Evolutionary conservation across 805 yeast genomes (phyloP), one percentile per base, ranked within the genome.

Genomic region (Lachancea lanzarotensis): DNA sequence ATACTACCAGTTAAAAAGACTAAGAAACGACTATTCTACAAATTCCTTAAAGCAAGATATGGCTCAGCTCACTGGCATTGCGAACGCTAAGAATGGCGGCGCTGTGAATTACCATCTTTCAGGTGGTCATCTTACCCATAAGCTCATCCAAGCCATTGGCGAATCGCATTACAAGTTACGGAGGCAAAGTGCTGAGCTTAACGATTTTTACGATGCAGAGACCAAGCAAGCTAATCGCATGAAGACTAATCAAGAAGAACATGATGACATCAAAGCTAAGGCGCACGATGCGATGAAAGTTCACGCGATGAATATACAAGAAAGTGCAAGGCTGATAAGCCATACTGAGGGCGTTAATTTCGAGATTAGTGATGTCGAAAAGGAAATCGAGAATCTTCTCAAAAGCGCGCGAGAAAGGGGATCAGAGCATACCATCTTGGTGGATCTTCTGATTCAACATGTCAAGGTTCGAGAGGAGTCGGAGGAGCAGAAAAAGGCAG

Each of bases 11-110:
- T 56, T 69, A 20, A 82, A 81, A 61, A 69, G 93, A 51, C 66
- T 82, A 42, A 76, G 77, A 51, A 79, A 76, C 65, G 81, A 79
- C 47, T 85, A 85, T 57, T 72, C 84, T 6, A 72, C 82, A 20
- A 84, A 84, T 54, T 90, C 93, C 1, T 61, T 82, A 35, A 75
- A 72, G 37, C 79, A 76, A 51, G 73, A 73, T 45, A 71, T 68
- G 60, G 70, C 73, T 26, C 65, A 64, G 34, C 57, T 75, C 41
- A 68, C 73, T 13, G 84, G 84, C 11, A 75, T 79, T 7, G 62
- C 73, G 15, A 66, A 72, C 22, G 68, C 71, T 26, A 63, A 63
- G 20, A 52, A 59, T 1, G 58, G 70, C 16, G 66, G 70, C 12
- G 62, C 63, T 25, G 45, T 56, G 1, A 62, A 68, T 33, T 65